These are phyloP conservation scores for Phytophthora megakarya DNA, from an alignment of 352 stramenopile species.

Conservation along the genomic window DNA sequence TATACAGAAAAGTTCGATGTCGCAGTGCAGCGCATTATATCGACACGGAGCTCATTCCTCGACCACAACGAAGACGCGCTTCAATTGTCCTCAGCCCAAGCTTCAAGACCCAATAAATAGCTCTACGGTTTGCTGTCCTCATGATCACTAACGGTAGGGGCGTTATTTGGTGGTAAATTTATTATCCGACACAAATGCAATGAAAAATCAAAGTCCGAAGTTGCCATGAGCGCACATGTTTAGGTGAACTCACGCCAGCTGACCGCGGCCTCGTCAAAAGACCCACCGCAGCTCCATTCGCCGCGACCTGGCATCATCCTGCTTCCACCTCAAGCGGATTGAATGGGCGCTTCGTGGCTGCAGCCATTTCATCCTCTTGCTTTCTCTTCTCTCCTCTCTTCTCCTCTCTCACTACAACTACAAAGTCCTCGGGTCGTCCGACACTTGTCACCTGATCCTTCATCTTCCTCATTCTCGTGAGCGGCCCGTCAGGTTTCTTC, in stretches of 20 bases:
- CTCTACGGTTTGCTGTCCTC: not conserved
- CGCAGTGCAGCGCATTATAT: slow-evolving; percentile 64
- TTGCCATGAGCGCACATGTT: slow-evolving; percentile 29
- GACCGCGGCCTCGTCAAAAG: slow-evolving; percentile 36
- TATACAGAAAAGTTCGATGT: slow-evolving; percentile 57
- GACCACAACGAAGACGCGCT: slow-evolving; percentile 25
- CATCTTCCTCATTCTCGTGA: slow-evolving; percentile 41
- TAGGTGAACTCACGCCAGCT: slow-evolving; percentile 22
- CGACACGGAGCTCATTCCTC: slow-evolving; percentile 63
- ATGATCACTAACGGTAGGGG: no score
- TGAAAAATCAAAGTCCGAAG: slow-evolving; percentile 59
- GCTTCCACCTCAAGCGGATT: slow-evolving; percentile 30
- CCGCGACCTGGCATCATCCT: slow-evolving; percentile 34
- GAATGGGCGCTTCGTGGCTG: slow-evolving; percentile 35
- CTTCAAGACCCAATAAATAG: slow-evolving; percentile 10
- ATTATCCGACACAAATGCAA: slow-evolving; percentile 68
- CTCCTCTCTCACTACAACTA: slow-evolving; percentile 47
- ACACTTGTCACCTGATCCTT: slow-evolving; percentile 39
- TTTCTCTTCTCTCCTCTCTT: slow-evolving; percentile 34
- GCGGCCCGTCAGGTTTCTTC: slow-evolving; percentile 36
- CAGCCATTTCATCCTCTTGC: slow-evolving; percentile 38
- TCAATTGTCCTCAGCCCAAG: slow-evolving; percentile 23
- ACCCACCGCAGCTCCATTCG: slow-evolving; percentile 32
- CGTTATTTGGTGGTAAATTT: slow-evolving; percentile 42
- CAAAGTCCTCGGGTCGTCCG: slow-evolving; percentile 44